A percentile compares a stretch with the other conserved stretches of the same genome.
Conservation (phyloP, 2,329 filamentous ascomycete genomes). For the Tolypocladium album region DNA sequence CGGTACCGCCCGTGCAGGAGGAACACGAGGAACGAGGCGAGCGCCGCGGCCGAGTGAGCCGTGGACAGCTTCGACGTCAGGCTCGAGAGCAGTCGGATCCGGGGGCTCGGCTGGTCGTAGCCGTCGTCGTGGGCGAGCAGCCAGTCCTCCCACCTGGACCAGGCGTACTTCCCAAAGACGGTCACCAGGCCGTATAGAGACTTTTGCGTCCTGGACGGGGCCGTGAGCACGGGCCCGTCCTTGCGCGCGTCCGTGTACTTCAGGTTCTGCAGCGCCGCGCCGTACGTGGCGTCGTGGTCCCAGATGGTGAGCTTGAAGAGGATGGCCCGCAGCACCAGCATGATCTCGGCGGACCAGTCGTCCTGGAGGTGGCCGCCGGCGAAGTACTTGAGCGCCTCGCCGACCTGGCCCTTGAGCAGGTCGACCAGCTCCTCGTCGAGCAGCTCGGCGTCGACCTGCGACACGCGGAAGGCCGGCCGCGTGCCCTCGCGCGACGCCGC, state of each 20-base stretch:
- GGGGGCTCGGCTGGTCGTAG: conserved; percentile 49
- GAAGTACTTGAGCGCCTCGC: conserved; percentile 80
- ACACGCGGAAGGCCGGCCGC: conserved; percentile 79
- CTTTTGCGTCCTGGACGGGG: conserved; percentile 78
- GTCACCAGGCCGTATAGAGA: conserved; percentile 73
- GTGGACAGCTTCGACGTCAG: conserved; percentile 61
- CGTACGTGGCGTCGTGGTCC: conserved; percentile 94
- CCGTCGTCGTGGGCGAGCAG: conserved; percentile 67
- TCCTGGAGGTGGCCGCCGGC: conserved; percentile 65
- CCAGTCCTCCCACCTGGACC: conserved; percentile 87
- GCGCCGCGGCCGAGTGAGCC: conserved; percentile 69
- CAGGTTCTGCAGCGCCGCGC: conserved; percentile 83
- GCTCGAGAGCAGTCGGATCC: conserved; percentile 48
- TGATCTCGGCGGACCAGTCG: conserved; percentile 80
- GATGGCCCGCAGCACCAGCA: conserved; percentile 62
- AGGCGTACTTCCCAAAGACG: conserved; percentile 78
- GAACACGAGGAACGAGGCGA: conserved; percentile 82
- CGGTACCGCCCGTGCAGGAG: conserved; percentile 84
- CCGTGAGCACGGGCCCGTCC: conserved; percentile 47
- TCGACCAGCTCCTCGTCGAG: conserved; percentile 85
- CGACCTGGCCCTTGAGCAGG: conserved; percentile 77
- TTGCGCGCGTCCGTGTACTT: conserved; percentile 77
- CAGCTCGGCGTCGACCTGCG: conserved; percentile 91
- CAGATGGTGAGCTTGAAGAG: conserved; percentile 94
- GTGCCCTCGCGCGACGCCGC: conserved; percentile 68